Evolutionary conservation across 2,329 filamentous ascomycete genomes (phyloP), one percentile per base, ranked within the genome.

Genomic region (Boeremia lycopersici): DNA sequence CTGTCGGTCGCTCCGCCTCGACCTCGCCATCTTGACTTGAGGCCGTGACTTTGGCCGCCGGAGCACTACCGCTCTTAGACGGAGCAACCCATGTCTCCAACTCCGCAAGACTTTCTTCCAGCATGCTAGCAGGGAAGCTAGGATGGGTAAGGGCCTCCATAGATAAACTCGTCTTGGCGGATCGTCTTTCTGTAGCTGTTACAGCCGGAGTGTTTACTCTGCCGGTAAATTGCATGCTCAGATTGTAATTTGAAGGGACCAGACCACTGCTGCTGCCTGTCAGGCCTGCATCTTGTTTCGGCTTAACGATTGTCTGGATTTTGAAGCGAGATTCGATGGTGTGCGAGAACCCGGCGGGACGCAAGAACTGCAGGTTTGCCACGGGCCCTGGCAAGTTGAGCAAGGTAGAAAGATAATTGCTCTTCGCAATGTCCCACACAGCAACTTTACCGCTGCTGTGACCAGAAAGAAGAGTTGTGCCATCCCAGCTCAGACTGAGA

Each of bases 371-470:
- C 23, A 98, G 69, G 64, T 96, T 96, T 10, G 90, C 95, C 30
- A 96, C 86, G 15, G 91, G 86, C 3, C 91, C 89, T 48, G 91
- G 91, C 53, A 96, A 82, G 54, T 89, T 89, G 2, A 85, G 81
- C 41, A 93, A 69, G 47, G 88, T 86, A 3, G 86, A 84, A 1
- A 84, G 82, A 58, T 89, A 88, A 55, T 85, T 86, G 56, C 85
- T 84, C 61, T 87, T 86, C 33, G 86, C 86, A 25, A 93, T 82
- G 70, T 91, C 90, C 93, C 93, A 98, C 48, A 84, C 82, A 29
- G 91, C 78, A 35, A 97, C 82, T 67, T 89, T 90, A 45, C 93
- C 93, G 64, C 84, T 89, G 15, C 84, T 79, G 69, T 98, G 93
- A 6, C 93, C 93, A 3, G 92, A 92, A 25, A 96, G 75, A 19